These are phyloP conservation scores for Chlamydomonas urium DNA, from an alignment of 139 green algal genomes.

Conservation along the genomic window DNA sequence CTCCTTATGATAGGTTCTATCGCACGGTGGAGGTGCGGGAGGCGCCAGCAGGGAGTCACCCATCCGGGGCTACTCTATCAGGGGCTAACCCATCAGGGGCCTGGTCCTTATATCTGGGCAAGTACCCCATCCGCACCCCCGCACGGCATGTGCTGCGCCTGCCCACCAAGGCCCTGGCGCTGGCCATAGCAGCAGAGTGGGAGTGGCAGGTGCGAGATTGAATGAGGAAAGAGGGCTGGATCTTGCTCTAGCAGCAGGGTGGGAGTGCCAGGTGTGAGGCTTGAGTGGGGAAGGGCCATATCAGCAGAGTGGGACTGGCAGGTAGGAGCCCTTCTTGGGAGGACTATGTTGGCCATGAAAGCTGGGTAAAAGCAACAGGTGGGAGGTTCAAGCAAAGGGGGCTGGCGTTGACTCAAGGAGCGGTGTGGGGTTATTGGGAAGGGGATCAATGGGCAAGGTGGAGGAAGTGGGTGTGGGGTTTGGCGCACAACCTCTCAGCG, in stretches of 20 bases:
- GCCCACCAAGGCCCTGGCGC: conserved; percentile 61
- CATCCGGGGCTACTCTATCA: too few species aligned
- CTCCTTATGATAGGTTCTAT: conserved; percentile 12
- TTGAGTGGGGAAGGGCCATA: background rate
- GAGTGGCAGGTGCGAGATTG: conserved; percentile 71
- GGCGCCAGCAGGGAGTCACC: background rate
- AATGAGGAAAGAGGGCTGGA: background rate
- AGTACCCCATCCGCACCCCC: conserved; percentile 66
- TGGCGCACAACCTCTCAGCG: too few species aligned
- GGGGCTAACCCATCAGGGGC: background rate
- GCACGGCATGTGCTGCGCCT: conserved; percentile 57
- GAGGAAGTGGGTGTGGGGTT: too few species aligned
- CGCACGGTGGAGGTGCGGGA: background rate
- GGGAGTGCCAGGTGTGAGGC: conserved; percentile 8
- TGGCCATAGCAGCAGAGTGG: conserved; percentile 89
- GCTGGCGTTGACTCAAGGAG: too few species aligned
- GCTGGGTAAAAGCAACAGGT: too few species aligned
- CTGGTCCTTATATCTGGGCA: conserved; percentile 52
- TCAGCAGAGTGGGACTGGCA: background rate
- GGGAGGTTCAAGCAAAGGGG: too few species aligned
- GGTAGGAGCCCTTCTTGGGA: background rate
- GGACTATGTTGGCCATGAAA: too few species aligned
- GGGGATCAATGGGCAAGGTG: too few species aligned
- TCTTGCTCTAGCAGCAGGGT: conserved; percentile 1
- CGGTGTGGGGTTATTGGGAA: too few species aligned